phyloP scores from a whole-genome alignment of 768 basidiomycete species.

The Amylocystis lapponica region DNA sequence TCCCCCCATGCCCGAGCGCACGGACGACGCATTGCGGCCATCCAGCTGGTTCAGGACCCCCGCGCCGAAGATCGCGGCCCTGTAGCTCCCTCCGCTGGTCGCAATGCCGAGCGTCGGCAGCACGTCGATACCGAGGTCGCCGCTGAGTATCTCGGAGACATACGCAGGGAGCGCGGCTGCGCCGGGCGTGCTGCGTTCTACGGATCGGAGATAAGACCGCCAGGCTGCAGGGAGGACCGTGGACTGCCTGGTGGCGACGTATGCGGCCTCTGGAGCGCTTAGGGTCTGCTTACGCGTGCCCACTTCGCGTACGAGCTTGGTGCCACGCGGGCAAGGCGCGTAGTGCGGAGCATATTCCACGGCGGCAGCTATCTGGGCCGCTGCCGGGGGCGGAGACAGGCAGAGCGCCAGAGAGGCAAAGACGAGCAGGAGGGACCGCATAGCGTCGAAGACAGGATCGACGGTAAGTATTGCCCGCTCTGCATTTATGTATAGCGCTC shows the following conservation, averaged over 20 bases:
- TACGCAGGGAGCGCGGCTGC: constrained; percentile 26
- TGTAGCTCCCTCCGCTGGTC: constrained; percentile 49
- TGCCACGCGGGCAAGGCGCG: constrained; percentile 15
- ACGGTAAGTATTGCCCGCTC: no score
- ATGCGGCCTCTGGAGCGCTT: constrained; percentile 29
- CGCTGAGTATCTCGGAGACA: constrained; percentile 25
- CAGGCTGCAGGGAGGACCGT: constrained; percentile 35
- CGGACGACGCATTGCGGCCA: constrained; percentile 39
- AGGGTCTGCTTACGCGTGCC: constrained; percentile 19
- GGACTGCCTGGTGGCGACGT: constrained; percentile 29
- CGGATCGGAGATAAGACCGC: constrained; percentile 33
- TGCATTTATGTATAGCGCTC: constrained; percentile 1
- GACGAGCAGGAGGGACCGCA: neutral
- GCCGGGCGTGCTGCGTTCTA: constrained; percentile 20
- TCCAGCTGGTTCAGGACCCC: constrained; percentile 47
- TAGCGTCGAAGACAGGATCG: no score
- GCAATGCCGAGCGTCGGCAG: constrained; percentile 43
- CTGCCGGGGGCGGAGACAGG: neutral
- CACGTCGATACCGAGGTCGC: constrained; percentile 7
- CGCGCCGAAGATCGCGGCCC: constrained; percentile 50
- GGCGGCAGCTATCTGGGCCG: constrained; percentile 11
- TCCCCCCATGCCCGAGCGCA: constrained; percentile 38
- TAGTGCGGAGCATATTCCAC: constrained; percentile 13
- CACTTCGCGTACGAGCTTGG: constrained; percentile 13
- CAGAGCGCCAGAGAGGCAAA: neutral